Conservation (phyloP, 805 yeast genomes). For the Martiniozyma abietophila region DNA sequence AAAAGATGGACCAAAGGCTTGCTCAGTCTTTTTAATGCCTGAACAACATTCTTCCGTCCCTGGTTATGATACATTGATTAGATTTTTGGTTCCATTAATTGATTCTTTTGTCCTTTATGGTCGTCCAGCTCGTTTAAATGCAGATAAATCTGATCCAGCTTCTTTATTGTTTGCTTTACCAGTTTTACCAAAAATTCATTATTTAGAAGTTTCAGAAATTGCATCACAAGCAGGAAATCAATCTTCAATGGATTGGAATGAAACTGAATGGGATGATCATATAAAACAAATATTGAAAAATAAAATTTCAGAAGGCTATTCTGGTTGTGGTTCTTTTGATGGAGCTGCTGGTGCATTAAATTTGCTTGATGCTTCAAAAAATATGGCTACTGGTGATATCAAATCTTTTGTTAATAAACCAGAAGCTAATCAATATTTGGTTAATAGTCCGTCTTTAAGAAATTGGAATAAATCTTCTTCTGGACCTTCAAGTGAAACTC, state of each 20-base stretch:
- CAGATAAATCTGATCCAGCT: constrained; percentile 56
- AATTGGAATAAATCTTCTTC: constrained; percentile 1
- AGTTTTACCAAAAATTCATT: constrained; percentile 67
- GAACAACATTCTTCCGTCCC: constrained; percentile 74
- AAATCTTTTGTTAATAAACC: constrained; percentile 13
- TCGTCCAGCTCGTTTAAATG: constrained; percentile 64
- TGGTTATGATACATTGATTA: constrained; percentile 75
- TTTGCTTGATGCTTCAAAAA: constrained; percentile 17
- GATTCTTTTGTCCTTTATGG: constrained; percentile 78
- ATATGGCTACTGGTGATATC: constrained; percentile 19
- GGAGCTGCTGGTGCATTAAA: constrained; percentile 51
- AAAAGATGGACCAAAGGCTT: constrained; percentile 41
- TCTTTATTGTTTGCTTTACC: constrained; percentile 78
- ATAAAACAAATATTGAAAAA: constrained; percentile 47
- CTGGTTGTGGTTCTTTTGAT: constrained; percentile 66
- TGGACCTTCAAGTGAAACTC: not conserved
- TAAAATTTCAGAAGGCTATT: constrained; percentile 52
- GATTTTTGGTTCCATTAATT: constrained; percentile 65
- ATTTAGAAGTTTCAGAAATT: constrained; percentile 56
- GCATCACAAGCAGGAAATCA: constrained; percentile 30
- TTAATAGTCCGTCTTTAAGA: constrained; percentile 7
- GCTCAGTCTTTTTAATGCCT: constrained; percentile 74
- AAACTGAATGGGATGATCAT: constrained; percentile 48
- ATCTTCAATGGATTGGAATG: constrained; percentile 38
- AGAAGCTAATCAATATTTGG: constrained; percentile 8